These are phyloP conservation scores for Kockiozyma suomiensis DNA, from an alignment of 805 yeast species.

Conservation along the genomic window DNA sequence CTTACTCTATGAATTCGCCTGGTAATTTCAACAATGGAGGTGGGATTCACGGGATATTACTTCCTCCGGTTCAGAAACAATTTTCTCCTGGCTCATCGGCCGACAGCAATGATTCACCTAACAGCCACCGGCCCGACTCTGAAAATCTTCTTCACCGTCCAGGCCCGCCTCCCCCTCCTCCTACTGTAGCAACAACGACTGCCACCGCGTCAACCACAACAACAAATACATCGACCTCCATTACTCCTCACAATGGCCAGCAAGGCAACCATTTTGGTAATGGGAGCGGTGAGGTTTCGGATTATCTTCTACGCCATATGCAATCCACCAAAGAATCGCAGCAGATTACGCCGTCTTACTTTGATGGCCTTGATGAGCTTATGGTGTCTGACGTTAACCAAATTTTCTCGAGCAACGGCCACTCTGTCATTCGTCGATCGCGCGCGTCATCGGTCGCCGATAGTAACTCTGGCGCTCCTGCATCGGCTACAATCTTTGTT, in stretches of 20 bases:
- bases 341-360: background rate
- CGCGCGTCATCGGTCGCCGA: constrained; percentile 7
- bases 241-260: background rate
- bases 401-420: constrained; percentile 11
- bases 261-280: background rate
- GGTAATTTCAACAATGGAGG: background rate
- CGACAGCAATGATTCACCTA: background rate
- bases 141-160: background rate
- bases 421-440: constrained; percentile 9
- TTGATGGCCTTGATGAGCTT: constrained; percentile 24
- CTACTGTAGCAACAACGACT: background rate
- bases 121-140: background rate
- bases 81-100: background rate
- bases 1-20: background rate
- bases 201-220: background rate
- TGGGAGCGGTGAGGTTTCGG: background rate
- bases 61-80: constrained; percentile 1
- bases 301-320: constrained; percentile 4
- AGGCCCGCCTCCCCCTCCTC: constrained; percentile 1
- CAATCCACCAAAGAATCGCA: constrained; percentile 1
- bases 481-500: constrained; percentile 16
- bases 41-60: background rate
- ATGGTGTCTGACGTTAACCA: constrained; percentile 21
- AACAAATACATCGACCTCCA: background rate
- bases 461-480: background rate